Evolutionary conservation across 2,329 filamentous ascomycete genomes (phyloP), one percentile per base, ranked within the genome.

Genomic region (Monosporascus sp.): DNA sequence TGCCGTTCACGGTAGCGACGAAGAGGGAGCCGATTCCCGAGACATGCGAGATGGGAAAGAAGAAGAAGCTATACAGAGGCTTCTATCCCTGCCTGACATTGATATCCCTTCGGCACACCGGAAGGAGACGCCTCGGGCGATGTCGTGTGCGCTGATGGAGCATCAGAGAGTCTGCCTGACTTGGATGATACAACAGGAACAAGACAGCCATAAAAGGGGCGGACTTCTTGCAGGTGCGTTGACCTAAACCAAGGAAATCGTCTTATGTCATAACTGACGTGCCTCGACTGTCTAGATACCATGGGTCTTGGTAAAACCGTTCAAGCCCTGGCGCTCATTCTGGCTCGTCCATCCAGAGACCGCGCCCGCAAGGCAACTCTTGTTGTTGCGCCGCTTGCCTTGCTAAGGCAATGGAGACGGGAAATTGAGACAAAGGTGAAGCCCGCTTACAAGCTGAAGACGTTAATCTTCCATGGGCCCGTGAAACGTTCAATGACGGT

Each of bases 221-320:
- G 63, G 62, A 2, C 61, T 68, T 46, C 63, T 68, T 37, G 65
- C 65, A 46, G 55, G 43, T 46, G 26, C 20, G 43, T 28, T 28
- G 17, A 26, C 11, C 15, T 15, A n/a, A 18, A 46, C 15, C 4
- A 24, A 17, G 3, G 24, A 9, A 3, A 28, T 11, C n/a, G 2
- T 15, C 17, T 46, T 46, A 5, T 28, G 15, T 15, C 37, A 48
- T 7, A 26, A 22, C 22, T 8, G 14, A 24, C 35, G n/a, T 15
- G n/a, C 2, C 26, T 46, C 37, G 14, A 31, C 38, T 20, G 14
- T 38, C 26, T 37, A 50, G 63, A 68, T 38, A 64, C 61, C 6
- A 67, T 68, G 65, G 65, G 65, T 8, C 47, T 68, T 22, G 65
- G 65, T 43, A 68, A 68, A 54, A 68, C 65, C 8, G 58, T 68